phyloP scores from a whole-genome alignment of 768 basidiomycete genomes.

The Xerocomellus chrysenteron region DNA sequence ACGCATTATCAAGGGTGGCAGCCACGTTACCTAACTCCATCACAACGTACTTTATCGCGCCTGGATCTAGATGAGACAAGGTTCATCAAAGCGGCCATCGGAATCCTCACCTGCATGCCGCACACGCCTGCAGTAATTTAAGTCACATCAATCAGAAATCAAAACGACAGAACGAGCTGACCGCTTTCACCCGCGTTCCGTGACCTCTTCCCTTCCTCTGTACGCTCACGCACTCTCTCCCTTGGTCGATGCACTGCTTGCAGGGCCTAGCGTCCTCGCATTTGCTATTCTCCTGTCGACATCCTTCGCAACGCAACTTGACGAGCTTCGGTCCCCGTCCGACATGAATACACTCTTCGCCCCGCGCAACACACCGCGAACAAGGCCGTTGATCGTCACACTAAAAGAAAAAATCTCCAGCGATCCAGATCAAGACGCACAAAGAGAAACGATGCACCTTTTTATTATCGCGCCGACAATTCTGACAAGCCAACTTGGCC shows the following conservation, averaged over 20 bases:
- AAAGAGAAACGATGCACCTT: slow-evolving; percentile 41
- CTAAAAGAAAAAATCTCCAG: slow-evolving; percentile 29
- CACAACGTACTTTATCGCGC: slow-evolving; percentile 62
- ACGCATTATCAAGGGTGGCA: slow-evolving; percentile 1
- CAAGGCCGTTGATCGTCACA: slow-evolving; percentile 66
- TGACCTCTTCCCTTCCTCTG: slow-evolving; percentile 55
- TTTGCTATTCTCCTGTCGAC: slow-evolving; percentile 53
- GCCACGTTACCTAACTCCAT: slow-evolving; percentile 49
- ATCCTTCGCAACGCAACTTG: slow-evolving; percentile 59
- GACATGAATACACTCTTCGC: slow-evolving; percentile 56
- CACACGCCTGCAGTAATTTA: slow-evolving; percentile 48
- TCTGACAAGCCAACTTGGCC: slow-evolving; percentile 58
- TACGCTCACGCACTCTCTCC: slow-evolving; percentile 47
- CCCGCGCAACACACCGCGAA: slow-evolving; percentile 53
- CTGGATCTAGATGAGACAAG: slow-evolving; percentile 33
- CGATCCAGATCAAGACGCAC: background rate
- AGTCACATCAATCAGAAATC: slow-evolving; percentile 3
- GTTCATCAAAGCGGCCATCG: slow-evolving; percentile 4
- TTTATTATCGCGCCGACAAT: slow-evolving; percentile 63
- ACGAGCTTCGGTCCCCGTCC: slow-evolving; percentile 56
- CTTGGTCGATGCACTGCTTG: slow-evolving; percentile 46
- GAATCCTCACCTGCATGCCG: slow-evolving; percentile 52
- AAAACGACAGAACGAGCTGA: slow-evolving; percentile 33
- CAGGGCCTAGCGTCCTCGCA: slow-evolving; percentile 64
- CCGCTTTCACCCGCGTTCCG: slow-evolving; percentile 60